Conservation (phyloP, 345 rosid species). For the Euphorbia lathyris region DNA sequence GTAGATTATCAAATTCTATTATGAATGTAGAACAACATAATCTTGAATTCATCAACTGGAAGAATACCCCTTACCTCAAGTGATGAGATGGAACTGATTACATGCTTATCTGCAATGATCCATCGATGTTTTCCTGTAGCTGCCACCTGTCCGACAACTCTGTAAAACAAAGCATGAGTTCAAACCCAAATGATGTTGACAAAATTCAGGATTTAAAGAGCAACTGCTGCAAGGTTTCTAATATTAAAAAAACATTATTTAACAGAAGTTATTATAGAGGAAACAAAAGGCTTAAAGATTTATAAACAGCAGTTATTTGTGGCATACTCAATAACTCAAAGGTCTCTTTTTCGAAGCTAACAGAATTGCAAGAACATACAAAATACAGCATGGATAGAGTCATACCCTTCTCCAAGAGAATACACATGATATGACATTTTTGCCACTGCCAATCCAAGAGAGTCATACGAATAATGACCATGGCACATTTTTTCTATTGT, state of each 20-base stretch:
- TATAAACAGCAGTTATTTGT: too few relatives aligned
- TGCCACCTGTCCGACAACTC: slow-evolving; percentile 87
- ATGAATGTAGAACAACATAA: background rate
- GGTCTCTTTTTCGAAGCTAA: background rate
- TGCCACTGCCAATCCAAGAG: slow-evolving; percentile 73
- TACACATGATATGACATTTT: slow-evolving; percentile 85
- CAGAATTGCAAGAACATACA: slow-evolving; percentile 6
- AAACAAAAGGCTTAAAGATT: too few relatives aligned
- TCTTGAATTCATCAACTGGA: background rate
- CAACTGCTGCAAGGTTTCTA: background rate
- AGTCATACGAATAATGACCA: slow-evolving; percentile 43
- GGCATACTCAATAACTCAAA: background rate
- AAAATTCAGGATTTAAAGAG: background rate
- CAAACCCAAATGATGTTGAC: background rate
- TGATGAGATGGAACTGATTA: slow-evolving; percentile 40
- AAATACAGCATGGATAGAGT: slow-evolving; percentile 12
- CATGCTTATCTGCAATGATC: slow-evolving; percentile 57
- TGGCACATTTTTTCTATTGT: slow-evolving; percentile 35
- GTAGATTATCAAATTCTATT: background rate
- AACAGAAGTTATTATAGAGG: too few relatives aligned
- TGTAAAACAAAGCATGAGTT: slow-evolving; percentile 33
- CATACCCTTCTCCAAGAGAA: slow-evolving; percentile 93
- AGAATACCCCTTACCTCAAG: slow-evolving; percentile 48
- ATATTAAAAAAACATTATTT: background rate
- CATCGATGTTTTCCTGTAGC: slow-evolving; percentile 71